Conservation (phyloP, 495 filamentous ascomycete genomes). For the Evernia prunastri region DNA sequence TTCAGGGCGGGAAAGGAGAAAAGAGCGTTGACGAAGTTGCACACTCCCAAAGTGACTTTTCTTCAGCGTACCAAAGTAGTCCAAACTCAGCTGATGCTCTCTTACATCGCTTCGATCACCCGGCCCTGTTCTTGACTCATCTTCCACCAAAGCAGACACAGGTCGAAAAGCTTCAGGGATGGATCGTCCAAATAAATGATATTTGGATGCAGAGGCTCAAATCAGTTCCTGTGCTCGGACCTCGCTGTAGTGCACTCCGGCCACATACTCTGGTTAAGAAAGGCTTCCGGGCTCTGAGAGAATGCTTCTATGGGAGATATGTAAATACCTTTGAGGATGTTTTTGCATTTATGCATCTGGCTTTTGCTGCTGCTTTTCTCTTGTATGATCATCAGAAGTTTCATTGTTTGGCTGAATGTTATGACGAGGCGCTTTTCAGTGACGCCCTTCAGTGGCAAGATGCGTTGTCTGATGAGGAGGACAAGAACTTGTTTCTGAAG, state of each 20-base stretch:
- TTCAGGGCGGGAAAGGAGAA: too few relatives aligned
- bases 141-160: conserved; percentile 1
- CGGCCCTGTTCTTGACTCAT: neutral
- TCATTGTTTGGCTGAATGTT: neutral
- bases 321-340: neutral
- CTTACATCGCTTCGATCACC: neutral
- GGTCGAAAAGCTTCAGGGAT: conserved; percentile 2
- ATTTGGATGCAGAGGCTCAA: conserved; percentile 9
- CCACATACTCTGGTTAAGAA: neutral
- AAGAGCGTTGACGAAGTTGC: too few relatives aligned
- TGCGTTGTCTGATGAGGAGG: neutral
- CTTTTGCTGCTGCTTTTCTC: conserved; percentile 10
- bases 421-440: neutral
- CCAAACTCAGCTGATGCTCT: too few relatives aligned
- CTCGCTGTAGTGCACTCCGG: neutral
- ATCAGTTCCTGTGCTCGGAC: neutral
- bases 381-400: neutral
- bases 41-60: neutral
- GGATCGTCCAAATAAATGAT: neutral
- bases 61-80: neutral
- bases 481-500: neutral
- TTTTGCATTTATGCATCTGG: conserved; percentile 10
- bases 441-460: conserved; percentile 7
- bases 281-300: neutral
- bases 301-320: neutral